Evolutionary conservation across 768 basidiomycete genomes (phyloP).

Genomic region (Kwoniella bestiolae): DNA sequence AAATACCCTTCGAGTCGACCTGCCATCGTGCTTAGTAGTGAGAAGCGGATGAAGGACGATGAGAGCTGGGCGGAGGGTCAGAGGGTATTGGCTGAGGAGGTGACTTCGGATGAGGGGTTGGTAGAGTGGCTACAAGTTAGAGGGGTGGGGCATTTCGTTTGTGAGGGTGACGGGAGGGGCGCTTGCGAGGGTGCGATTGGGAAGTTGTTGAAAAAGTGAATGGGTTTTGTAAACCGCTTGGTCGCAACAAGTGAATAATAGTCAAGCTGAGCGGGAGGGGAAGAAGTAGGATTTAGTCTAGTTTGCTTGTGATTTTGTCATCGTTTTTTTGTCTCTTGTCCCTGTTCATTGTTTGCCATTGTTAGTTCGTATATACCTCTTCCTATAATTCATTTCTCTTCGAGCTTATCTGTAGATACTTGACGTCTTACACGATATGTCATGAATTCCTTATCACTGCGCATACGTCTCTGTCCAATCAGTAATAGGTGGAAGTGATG

Average conservation of each 20-base stretch:
- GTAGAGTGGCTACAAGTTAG: conserved; percentile 40
- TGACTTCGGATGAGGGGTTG: conserved; percentile 50
- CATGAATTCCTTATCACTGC: neutral
- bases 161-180: conserved; percentile 27
- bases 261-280: neutral
- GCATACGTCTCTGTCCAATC: too few relatives aligned
- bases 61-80: conserved; percentile 53
- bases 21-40: conserved; percentile 44
- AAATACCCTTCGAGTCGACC: conserved; percentile 42
- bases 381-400: neutral
- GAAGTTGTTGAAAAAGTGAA: conserved; percentile 26
- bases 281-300: neutral
- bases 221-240: too few relatives aligned
- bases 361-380: neutral
- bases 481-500: neutral
- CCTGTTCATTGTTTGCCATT: neutral
- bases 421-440: conserved; percentile 14
- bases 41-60: conserved; percentile 43
- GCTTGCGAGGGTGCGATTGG: conserved; percentile 35
- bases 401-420: neutral
- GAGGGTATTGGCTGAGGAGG: conserved; percentile 50
- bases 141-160: conserved; percentile 34
- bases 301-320: neutral
- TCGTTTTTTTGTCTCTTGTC: neutral
- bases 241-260: too few relatives aligned